Evolutionary conservation across 164 flowering plant species (phyloP).

Genomic region (Piper longum): DNA sequence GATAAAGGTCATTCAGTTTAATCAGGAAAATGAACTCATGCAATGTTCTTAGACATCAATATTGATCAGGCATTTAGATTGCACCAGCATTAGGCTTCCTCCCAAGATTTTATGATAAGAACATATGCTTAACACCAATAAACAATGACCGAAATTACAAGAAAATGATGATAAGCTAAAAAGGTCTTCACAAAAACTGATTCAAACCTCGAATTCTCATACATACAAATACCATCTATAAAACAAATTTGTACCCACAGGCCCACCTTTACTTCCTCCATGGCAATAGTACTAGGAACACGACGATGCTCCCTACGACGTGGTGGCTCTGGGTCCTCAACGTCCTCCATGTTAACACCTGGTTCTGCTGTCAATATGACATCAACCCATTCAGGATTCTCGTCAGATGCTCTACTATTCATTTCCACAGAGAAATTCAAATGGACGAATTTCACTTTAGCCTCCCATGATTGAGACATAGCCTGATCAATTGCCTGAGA

Average conservation of each 20-base stretch:
- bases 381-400: constrained; percentile 66
- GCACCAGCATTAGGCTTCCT: not conserved
- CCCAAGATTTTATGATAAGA: no score
- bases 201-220: not conserved
- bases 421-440: constrained; percentile 54
- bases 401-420: constrained; percentile 9
- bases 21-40: not conserved
- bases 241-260: constrained; percentile 16
- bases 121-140: not conserved
- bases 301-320: constrained; percentile 94
- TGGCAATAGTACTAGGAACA: constrained; percentile 96
- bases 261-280: constrained; percentile 94
- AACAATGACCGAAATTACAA: not conserved
- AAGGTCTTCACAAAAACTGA: no score
- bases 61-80: not conserved
- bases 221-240: not conserved
- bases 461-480: constrained; percentile 77
- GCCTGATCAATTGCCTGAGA: constrained; percentile 98
- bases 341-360: constrained; percentile 77
- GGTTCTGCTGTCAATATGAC: constrained; percentile 86
- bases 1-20: not conserved
- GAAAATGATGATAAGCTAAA: not conserved
- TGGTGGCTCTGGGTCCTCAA: constrained; percentile 61
- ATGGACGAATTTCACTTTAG: constrained; percentile 76
- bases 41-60: no score